Evolutionary conservation across 2,329 filamentous ascomycete genomes (phyloP).

Genomic region (Septoria linicola): DNA sequence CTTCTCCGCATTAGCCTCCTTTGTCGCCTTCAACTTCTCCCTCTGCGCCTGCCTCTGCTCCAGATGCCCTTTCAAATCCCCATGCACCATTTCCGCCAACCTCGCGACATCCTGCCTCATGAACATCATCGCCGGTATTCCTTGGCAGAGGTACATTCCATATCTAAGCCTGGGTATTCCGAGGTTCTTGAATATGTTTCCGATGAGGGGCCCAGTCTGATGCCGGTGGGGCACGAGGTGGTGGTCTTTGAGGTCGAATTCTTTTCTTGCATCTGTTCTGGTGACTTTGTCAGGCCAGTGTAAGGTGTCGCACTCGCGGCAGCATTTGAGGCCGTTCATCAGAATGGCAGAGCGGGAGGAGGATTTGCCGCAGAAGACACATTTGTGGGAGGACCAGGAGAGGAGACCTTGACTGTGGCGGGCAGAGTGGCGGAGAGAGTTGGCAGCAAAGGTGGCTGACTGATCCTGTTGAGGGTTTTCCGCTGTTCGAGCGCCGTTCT

Average conservation of each 20-base stretch:
- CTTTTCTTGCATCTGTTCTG: conserved; percentile 30
- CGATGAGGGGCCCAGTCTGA: not conserved
- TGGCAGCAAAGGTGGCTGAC: no score
- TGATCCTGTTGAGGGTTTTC: no score
- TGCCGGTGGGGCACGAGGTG: conserved; percentile 27
- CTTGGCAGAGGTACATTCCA: conserved; percentile 28
- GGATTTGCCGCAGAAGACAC: conserved; percentile 37
- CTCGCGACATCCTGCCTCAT: conserved; percentile 28
- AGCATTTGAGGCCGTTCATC: conserved; percentile 34
- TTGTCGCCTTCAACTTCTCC: conserved; percentile 19
- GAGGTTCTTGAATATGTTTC: not conserved
- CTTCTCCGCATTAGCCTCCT: conserved; percentile 12
- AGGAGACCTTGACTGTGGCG: conserved; percentile 23
- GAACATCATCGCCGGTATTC: conserved; percentile 33
- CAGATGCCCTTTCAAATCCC: conserved; percentile 24
- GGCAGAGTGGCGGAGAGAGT: conserved; percentile 15
- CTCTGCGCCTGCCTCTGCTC: conserved; percentile 15
- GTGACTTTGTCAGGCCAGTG: conserved; percentile 37
- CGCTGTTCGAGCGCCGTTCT: not conserved
- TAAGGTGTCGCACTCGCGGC: conserved; percentile 31
- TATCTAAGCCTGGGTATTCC: conserved; percentile 26
- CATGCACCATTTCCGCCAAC: conserved; percentile 26
- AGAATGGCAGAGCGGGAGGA: conserved; percentile 30
- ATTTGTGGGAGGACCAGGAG: conserved; percentile 29
- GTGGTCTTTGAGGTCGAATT: conserved; percentile 28